phyloP scores from a whole-genome alignment of 306 rosid genomes.

The Benincasa hispida region DNA sequence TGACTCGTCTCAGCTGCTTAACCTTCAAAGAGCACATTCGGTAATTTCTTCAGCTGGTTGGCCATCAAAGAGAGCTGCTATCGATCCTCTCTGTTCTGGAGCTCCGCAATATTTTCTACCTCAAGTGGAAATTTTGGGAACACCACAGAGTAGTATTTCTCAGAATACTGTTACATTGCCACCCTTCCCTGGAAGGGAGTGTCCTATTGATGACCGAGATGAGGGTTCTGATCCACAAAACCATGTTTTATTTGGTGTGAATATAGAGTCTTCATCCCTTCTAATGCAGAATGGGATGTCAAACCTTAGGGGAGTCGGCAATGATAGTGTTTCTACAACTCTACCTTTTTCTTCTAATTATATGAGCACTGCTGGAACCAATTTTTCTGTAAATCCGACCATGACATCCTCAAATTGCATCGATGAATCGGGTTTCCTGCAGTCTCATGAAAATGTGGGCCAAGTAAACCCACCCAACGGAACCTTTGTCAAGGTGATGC shows the following conservation, averaged over 20 bases:
- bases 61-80: constrained; percentile 79
- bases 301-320: constrained; percentile 41
- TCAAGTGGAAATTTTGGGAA: constrained; percentile 63
- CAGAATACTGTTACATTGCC: constrained; percentile 62
- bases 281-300: constrained; percentile 67
- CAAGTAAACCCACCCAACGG: constrained; percentile 45
- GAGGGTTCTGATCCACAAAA: constrained; percentile 68
- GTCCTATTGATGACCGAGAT: constrained; percentile 56
- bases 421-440: constrained; percentile 61
- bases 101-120: constrained; percentile 44
- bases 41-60: constrained; percentile 32
- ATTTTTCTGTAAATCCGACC: constrained; percentile 50
- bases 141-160: constrained; percentile 36
- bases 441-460: constrained; percentile 43
- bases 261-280: constrained; percentile 78
- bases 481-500: constrained; percentile 82
- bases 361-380: constrained; percentile 40
- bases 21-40: constrained; percentile 27
- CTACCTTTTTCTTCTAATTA: constrained; percentile 60
- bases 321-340: constrained; percentile 31
- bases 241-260: constrained; percentile 83
- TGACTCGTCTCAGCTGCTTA: constrained; percentile 59
- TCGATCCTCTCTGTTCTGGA: constrained; percentile 38
- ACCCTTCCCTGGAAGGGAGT: constrained; percentile 96
- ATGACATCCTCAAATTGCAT: constrained; percentile 47